A percentile compares a stretch with the other conserved stretches of the same genome.
Evolutionary conservation across 2,329 filamentous ascomycete species (phyloP).

Genomic region (Stromatinia cepivora): DNA sequence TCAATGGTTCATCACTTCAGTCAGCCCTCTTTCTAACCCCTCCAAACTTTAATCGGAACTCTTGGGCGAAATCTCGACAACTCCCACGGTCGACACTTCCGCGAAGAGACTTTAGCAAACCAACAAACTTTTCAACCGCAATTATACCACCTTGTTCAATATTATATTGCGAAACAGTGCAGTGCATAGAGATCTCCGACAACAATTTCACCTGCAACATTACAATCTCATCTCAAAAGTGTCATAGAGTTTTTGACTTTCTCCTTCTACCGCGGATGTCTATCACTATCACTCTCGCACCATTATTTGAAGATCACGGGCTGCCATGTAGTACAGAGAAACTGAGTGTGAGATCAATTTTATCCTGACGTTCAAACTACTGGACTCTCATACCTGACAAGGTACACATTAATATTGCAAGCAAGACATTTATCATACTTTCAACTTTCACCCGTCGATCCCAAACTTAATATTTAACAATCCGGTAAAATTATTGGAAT

Average conservation of each 20-base stretch:
- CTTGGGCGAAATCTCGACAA: neutral
- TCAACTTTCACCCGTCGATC: neutral
- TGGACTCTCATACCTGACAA: neutral
- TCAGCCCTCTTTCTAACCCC: constrained; percentile 16
- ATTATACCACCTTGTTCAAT: neutral
- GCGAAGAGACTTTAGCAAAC: neutral
- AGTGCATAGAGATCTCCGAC: constrained; percentile 2
- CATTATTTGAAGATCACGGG: constrained; percentile 30
- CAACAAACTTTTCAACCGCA: neutral
- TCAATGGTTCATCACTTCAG: constrained; percentile 14
- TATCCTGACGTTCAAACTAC: constrained; percentile 28
- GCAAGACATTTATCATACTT: neutral
- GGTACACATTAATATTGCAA: constrained; percentile 10
- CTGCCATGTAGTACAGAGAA: constrained; percentile 34
- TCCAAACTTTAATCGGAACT: neutral
- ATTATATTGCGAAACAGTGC: neutral
- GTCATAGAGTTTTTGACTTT: neutral
- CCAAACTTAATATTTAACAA: constrained; percentile 2
- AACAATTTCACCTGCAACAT: neutral
- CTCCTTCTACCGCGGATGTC: constrained; percentile 29
- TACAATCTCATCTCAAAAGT: constrained; percentile 18
- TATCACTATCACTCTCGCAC: constrained; percentile 22
- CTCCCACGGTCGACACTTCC: neutral
- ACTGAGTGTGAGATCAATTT: constrained; percentile 29
- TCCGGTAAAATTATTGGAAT: constrained; percentile 13